Evolutionary conservation across 371 early-diverging fungal genomes (phyloP), one percentile per base, ranked within the genome.

Genomic region (Rhizomucor miehei): DNA sequence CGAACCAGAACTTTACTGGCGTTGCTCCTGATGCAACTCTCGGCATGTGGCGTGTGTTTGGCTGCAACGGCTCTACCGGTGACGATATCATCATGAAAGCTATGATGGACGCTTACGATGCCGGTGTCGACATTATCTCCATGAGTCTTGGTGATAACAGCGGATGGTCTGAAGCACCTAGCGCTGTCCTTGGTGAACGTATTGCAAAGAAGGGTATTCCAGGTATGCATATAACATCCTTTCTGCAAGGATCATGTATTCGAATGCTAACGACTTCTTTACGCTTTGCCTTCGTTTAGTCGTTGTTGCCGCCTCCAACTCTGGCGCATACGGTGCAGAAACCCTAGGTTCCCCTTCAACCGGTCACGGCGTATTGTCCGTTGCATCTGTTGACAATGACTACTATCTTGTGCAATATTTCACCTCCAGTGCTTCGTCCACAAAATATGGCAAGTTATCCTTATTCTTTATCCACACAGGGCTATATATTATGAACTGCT

Each of bases 141-240:
- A 64, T 90, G 73, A 83, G 84, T 55, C 53, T 89, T 41, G 92
- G 91, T 39, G 78, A 73, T n/a, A 73, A 67, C 13, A 61, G 69
- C 44, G 73, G 66, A n/a, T 87, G 80, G 79, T 48, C 61, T 29
- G 73, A 77, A 39, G 60, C 67, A 34, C 60, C 77, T 11, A 62
- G 61, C 37, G 59, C 82, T 6, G 64, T 56, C 9, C 67, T 76
- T 2, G 81, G 75, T 16, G 52, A 73, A 25, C 63, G 66, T 3
- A 70, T 87, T 48, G 59, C 56, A 48, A 40, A 41, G 8, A 51
- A 61, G 34, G 65, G 65, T 1, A 51, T 62, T 16, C 65, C 69
- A 46, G 67, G 67, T 66, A 61, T 11, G 17, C 6, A 29, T 11
- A 35, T 34, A 46, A 10, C 14, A n/a, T 14, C 12, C 44, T 19